Evolutionary conservation across 169 alveolate genomes (phyloP), one percentile per base, ranked within the genome.

Genomic region (Ichthyophthirius multifiliis): DNA sequence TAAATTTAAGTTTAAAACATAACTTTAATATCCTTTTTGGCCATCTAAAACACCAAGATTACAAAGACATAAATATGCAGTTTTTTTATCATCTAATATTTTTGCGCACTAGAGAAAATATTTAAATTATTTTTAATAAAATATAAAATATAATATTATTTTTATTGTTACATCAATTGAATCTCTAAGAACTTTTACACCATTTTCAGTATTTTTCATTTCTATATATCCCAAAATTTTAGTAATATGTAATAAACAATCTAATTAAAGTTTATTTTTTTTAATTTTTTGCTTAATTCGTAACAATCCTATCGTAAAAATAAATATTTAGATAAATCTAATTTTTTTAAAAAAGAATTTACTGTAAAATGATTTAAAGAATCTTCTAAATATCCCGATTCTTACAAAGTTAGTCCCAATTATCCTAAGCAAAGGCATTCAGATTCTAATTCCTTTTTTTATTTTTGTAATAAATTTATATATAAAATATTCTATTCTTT

Each of bases 11-110:
- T n/a, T n/a, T n/a, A n/a, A n/a, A n/a, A 27, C 71, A 27, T 55
- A 55, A 2, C 43, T 27, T 55, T 55, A 34, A 55, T 55, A 55
- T 55, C 23, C 16, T n/a, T 55, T 55, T 16, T 55, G 31, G 12
- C 77, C 77, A 35, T 81, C 86, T 10, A 81, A 31, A 23, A 81
- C 71, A 12, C 86, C 86, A 16, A 81, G 16, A 55, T 81, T 81
- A 48, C 86, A 81, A 1, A 81, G 16, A 32, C 86, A 81, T 23
- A 81, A 31, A 10, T 81, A 43, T 39, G 81, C 76, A 18, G 75
- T 73, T 27, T 67, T 71, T 46, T 81, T 81, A 47, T 71, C 75
- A 35, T 32, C 65, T 71, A 81, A 55, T n/a, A 31, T 18, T 71
- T 81, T 73, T 13, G 86, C 82, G 55, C 86, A 81, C 86, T 81